Conservation (phyloP, 371 early-diverging fungal species). For the Rhizopus sp. region DNA sequence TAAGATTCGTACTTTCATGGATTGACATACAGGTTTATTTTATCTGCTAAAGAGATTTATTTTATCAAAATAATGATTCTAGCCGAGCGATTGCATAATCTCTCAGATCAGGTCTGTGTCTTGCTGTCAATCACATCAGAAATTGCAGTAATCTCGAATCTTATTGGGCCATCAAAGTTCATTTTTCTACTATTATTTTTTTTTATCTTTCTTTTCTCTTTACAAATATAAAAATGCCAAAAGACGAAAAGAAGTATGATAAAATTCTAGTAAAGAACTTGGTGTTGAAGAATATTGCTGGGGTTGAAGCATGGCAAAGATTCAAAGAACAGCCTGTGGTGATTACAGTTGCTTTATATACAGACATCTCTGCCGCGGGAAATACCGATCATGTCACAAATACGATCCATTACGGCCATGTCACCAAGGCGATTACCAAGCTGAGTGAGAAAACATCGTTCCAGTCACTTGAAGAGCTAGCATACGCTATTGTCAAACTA, state of each 20-base stretch:
- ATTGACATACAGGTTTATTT: too few relatives aligned
- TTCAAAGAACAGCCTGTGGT: slow-evolving; percentile 84
- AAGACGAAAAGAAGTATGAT: slow-evolving; percentile 49
- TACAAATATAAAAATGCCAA: background rate
- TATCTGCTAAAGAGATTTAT: too few relatives aligned
- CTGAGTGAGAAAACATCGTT: slow-evolving; percentile 75
- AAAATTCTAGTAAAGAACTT: slow-evolving; percentile 83
- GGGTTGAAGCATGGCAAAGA: slow-evolving; percentile 94
- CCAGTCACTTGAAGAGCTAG: slow-evolving; percentile 73
- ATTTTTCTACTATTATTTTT: background rate
- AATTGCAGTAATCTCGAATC: too few relatives aligned
- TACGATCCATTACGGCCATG: slow-evolving; percentile 84
- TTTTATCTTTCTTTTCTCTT: slow-evolving; percentile 1
- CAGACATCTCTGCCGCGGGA: slow-evolving; percentile 79
- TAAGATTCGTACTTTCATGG: too few relatives aligned
- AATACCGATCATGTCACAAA: slow-evolving; percentile 72
- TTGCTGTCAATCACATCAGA: too few relatives aligned
- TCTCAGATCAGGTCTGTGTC: too few relatives aligned
- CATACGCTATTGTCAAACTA: slow-evolving; percentile 64
- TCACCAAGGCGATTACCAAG: slow-evolving; percentile 75
- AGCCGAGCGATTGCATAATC: too few relatives aligned
- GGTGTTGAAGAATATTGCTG: slow-evolving; percentile 81
- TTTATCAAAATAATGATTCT: too few relatives aligned
- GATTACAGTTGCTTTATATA: slow-evolving; percentile 73
- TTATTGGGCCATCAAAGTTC: background rate